phyloP scores from a whole-genome alignment of 75 land plant species.

The Azolla pinnata region DNA sequence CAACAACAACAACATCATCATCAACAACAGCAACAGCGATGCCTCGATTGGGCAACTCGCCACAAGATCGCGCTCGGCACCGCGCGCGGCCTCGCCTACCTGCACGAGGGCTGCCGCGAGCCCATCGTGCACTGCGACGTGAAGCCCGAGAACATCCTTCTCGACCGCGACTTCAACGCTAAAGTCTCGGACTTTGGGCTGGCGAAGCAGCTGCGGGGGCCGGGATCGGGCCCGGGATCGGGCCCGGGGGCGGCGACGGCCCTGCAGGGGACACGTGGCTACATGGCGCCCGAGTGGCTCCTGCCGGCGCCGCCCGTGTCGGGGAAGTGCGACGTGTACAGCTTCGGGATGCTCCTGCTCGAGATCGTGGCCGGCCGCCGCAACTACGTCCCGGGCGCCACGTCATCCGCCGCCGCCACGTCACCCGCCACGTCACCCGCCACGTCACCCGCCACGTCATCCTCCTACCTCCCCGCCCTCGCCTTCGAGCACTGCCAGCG shows the following conservation, averaged over 20 bases:
- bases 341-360: conserved; percentile 62
- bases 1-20: no score
- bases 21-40: conserved; percentile 69
- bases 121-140: conserved; percentile 78
- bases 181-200: conserved; percentile 81
- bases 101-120: conserved; percentile 63
- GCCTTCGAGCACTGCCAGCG: no score
- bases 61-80: conserved; percentile 47
- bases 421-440: no score
- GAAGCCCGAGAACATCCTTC: no score
- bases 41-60: no score
- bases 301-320: conserved; percentile 48
- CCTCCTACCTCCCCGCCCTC: no score
- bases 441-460: no score
- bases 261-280: conserved; percentile 63
- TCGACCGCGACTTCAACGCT: conserved; percentile 53
- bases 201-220: conserved; percentile 58
- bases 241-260: conserved; percentile 43
- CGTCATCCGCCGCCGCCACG: no score
- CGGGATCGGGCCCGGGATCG: conserved; percentile 45
- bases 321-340: conserved; percentile 60
- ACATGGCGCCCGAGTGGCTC: conserved; percentile 67
- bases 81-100: conserved; percentile 65
- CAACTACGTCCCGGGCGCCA: no score
- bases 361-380: conserved; percentile 59